phyloP scores from a whole-genome alignment of 78 protist genomes.

The Mantamonas sphyraenae region DNA sequence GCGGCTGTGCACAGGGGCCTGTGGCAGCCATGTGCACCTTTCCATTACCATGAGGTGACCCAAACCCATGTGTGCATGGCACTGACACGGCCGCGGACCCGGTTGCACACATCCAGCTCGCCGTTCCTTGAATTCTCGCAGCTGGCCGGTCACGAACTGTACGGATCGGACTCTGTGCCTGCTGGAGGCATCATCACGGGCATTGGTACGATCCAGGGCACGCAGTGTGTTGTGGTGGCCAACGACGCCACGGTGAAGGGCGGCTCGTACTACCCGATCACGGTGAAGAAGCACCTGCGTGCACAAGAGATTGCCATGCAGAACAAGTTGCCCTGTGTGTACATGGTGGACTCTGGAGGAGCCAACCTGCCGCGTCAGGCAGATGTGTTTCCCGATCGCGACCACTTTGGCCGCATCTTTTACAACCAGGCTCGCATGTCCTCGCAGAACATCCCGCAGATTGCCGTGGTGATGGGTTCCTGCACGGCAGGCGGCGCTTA shows the following conservation, averaged over 20 bases:
- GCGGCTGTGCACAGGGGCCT: too few species aligned
- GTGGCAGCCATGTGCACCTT: neutral
- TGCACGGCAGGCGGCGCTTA: slow-evolving; percentile 98
- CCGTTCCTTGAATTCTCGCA: slow-evolving; percentile 88
- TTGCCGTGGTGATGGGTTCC: slow-evolving; percentile 94
- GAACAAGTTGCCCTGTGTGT: slow-evolving; percentile 88
- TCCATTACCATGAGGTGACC: neutral
- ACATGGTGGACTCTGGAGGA: slow-evolving; percentile 88
- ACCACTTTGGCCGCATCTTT: slow-evolving; percentile 94
- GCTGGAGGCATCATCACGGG: slow-evolving; percentile 91
- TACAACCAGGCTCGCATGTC: slow-evolving; percentile 92
- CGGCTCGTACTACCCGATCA: slow-evolving; percentile 95
- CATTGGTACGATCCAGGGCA: slow-evolving; percentile 75
- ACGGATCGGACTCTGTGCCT: slow-evolving; percentile 64
- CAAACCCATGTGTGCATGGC: neutral
- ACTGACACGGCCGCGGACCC: neutral
- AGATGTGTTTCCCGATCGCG: slow-evolving; percentile 90
- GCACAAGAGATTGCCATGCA: slow-evolving; percentile 86
- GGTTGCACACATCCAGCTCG: slow-evolving; percentile 23
- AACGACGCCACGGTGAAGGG: slow-evolving; percentile 98
- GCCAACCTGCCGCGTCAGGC: slow-evolving; percentile 84
- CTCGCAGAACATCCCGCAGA: slow-evolving; percentile 77
- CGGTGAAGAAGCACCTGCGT: slow-evolving; percentile 84
- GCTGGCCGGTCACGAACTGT: slow-evolving; percentile 79
- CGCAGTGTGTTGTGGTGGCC: slow-evolving; percentile 78